These are phyloP conservation scores for Penicillium hesseltinei DNA, from an alignment of 2,329 filamentous ascomycete species.

Conservation along the genomic window DNA sequence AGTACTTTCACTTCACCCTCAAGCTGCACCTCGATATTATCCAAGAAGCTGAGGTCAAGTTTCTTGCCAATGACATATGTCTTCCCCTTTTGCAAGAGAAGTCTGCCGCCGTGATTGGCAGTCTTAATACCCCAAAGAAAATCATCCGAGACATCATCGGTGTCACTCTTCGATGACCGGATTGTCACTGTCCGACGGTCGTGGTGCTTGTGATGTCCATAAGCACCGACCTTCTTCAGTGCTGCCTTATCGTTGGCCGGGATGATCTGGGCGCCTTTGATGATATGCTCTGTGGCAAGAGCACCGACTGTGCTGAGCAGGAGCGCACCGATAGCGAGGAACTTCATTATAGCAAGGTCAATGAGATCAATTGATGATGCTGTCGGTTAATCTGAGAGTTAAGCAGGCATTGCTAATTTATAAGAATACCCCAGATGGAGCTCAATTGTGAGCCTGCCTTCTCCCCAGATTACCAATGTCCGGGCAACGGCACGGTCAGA, in stretches of 20 bases:
- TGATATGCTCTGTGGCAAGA: conserved; percentile 19
- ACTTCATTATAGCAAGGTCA: conserved; percentile 22
- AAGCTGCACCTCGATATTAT: conserved; percentile 58
- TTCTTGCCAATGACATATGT: conserved; percentile 60
- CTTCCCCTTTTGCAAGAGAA: conserved; percentile 54
- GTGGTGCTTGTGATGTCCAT: conserved; percentile 22
- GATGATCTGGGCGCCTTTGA: conserved; percentile 28
- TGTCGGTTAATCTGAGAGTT: neutral
- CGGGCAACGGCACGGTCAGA: conserved; percentile 4
- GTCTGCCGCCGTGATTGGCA: conserved; percentile 59
- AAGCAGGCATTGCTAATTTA: neutral
- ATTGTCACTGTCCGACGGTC: conserved; percentile 52
- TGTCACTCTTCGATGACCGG: conserved; percentile 53
- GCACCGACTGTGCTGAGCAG: conserved; percentile 21
- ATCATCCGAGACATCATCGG: conserved; percentile 56
- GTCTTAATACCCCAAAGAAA: conserved; percentile 55
- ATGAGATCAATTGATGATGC: neutral
- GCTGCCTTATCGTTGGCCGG: conserved; percentile 19
- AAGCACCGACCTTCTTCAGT: conserved; percentile 25
- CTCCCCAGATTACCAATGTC: neutral
- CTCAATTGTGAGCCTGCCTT: neutral
- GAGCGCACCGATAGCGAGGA: conserved; percentile 23
- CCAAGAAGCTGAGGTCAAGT: conserved; percentile 57
- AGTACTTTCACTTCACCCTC: conserved; percentile 55
- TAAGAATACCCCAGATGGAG: neutral